Evolutionary conservation across 2,329 filamentous ascomycete genomes (phyloP), one percentile per base, ranked within the genome.

Genomic region (Beauveria pseudobassiana): DNA sequence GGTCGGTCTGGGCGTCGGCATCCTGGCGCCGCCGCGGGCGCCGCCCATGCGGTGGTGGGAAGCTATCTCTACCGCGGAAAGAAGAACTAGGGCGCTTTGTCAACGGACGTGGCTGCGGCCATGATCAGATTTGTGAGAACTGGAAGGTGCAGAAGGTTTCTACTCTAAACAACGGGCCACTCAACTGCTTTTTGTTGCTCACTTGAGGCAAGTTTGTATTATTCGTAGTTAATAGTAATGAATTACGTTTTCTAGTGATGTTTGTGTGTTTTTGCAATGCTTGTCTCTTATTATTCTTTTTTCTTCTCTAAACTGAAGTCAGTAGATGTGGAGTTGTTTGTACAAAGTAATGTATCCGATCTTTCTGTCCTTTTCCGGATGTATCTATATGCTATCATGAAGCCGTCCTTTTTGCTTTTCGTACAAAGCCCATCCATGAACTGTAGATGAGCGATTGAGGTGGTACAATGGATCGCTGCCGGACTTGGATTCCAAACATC

Each of bases 11-110:
- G 83, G 83, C 5, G 72, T 80, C 12, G 81, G 81, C 48, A 75
- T 85, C 45, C 58, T 83, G 3, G 76, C 78, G 76, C 78, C 3
- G 73, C 75, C 6, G 78, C 84, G 2, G 80, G 80, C 24, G 74
- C 77, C 16, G 74, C 78, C 1, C 80, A 86, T 73, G 75, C 77
- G 18, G 69, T 81, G 28, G 66, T 85, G 51, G 79, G 79, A 58
- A 71, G 75, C 72, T 84, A 74, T 64, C 74, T 77, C 52, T 72
- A 73, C 68, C 74, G 71, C 67, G 70, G 71, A 53, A 76, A 75
- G 73, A 73, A 73, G 66, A 69, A 71, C 59, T 61, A 61, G 50
- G n/a, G 42, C 3, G 42, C 16, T 16, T 49, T 43, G 59, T 30
- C 42, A 18, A n/a, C 5, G 50, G 30, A 45, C 16, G 3, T 24